Evolutionary conservation across 2,329 filamentous ascomycete species (phyloP).

Genomic region (Clonostachys rhizophaga): DNA sequence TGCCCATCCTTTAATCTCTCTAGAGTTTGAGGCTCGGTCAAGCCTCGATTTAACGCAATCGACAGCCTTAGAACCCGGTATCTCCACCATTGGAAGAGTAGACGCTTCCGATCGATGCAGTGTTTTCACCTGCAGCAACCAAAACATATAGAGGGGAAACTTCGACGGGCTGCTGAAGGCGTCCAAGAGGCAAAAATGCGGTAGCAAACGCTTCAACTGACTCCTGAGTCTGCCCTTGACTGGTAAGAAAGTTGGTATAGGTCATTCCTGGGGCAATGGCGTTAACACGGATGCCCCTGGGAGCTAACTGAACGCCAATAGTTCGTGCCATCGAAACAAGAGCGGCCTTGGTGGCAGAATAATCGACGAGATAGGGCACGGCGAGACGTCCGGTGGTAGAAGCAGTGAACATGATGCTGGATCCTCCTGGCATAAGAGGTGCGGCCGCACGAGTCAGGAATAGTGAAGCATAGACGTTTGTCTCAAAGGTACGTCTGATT

Average conservation of each 20-base stretch:
- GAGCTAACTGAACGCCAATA: not conserved
- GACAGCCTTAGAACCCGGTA: no score
- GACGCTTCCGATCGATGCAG: no score
- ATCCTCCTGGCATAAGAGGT: not conserved
- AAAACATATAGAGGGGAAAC: not conserved
- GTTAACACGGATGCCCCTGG: not conserved
- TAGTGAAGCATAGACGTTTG: not conserved
- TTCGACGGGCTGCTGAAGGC: not conserved
- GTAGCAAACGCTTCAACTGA: not conserved
- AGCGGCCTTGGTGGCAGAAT: not conserved
- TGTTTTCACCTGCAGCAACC: not conserved
- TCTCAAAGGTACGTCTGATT: not conserved
- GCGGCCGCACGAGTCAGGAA: not conserved
- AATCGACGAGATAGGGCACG: not conserved
- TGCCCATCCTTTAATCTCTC: no score
- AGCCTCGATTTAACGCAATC: no score
- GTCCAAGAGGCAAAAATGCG: not conserved
- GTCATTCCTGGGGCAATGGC: not conserved
- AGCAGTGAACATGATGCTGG: not conserved
- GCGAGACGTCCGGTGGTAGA: not conserved
- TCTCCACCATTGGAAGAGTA: no score
- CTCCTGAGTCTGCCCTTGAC: not conserved
- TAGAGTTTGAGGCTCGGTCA: no score
- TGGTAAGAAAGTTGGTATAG: not conserved
- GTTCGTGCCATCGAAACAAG: not conserved